Percentiles rank a stretch among this genome's conserved stretches.
These are phyloP conservation scores for Rhizopogon rudus DNA, from an alignment of 768 basidiomycete species.

Conservation along the genomic window DNA sequence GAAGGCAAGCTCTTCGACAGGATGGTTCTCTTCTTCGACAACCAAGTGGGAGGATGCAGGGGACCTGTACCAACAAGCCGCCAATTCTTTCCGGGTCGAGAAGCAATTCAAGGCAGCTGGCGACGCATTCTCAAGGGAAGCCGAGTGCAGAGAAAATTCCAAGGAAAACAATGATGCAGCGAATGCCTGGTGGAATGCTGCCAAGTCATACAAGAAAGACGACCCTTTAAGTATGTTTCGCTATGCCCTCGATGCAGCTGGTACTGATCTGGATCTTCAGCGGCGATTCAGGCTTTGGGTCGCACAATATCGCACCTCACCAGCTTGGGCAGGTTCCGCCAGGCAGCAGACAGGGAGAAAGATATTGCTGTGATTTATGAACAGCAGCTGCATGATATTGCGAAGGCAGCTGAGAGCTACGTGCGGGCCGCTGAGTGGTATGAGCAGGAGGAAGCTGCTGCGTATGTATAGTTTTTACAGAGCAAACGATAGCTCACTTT, in stretches of 20 bases:
- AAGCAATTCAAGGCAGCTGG: constrained; percentile 90
- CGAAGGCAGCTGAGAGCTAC: constrained; percentile 87
- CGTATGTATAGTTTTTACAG: constrained; percentile 51
- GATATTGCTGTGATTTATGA: constrained; percentile 93
- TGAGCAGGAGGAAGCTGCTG: constrained; percentile 92
- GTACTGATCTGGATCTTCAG: constrained; percentile 36
- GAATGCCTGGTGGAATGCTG: constrained; percentile 98
- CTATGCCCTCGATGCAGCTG: background rate
- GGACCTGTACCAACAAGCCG: constrained; percentile 92
- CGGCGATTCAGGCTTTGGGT: constrained; percentile 82
- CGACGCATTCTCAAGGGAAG: constrained; percentile 88
- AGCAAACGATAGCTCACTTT: background rate
- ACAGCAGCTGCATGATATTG: constrained; percentile 74
- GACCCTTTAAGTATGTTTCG: constrained; percentile 70
- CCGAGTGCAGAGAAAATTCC: constrained; percentile 87
- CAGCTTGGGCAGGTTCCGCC: constrained; percentile 84
- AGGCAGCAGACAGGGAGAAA: constrained; percentile 97
- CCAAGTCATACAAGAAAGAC: constrained; percentile 91
- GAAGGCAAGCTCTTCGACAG: constrained; percentile 75
- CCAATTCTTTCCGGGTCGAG: constrained; percentile 89
- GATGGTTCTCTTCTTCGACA: constrained; percentile 84
- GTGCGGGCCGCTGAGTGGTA: constrained; percentile 96
- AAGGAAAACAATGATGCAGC: constrained; percentile 93
- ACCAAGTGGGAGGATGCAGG: constrained; percentile 94
- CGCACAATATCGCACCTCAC: constrained; percentile 84